Percentiles rank a stretch among this genome's conserved stretches.
phyloP scores from a whole-genome alignment of 2,329 filamentous ascomycete species.

The Didymella exigua region DNA sequence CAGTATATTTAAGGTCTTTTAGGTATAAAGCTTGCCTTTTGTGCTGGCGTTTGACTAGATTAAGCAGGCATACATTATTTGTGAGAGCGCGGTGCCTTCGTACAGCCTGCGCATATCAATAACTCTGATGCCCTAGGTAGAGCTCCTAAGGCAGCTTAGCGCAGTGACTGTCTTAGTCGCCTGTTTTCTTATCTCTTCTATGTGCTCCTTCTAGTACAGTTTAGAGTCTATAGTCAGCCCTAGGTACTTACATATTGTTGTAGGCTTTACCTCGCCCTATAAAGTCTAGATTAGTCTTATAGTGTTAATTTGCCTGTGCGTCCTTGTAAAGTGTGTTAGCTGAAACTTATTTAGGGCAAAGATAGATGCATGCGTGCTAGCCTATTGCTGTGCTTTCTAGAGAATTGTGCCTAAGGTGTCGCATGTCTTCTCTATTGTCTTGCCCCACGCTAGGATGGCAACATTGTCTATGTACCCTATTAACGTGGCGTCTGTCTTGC shows the following conservation, averaged over 20 bases:
- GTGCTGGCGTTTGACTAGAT: too few species aligned
- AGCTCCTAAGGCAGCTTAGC: too few species aligned
- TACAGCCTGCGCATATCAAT: slow-evolving; percentile 32
- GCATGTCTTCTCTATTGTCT: too few species aligned
- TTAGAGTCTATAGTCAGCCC: not conserved
- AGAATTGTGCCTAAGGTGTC: too few species aligned
- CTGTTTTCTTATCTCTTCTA: too few species aligned
- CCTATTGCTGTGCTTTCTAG: slow-evolving; percentile 29
- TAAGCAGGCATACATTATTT: slow-evolving; percentile 40
- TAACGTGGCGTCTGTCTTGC: too few species aligned
- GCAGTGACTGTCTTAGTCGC: too few species aligned
- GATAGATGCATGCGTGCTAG: slow-evolving; percentile 28
- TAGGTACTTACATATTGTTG: slow-evolving; percentile 10
- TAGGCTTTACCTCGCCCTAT: slow-evolving; percentile 24
- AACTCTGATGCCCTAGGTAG: too few species aligned
- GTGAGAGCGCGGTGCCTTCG: slow-evolving; percentile 33
- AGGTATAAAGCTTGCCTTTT: too few species aligned
- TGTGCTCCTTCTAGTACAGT: not conserved
- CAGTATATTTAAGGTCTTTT: too few species aligned
- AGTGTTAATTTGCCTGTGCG: slow-evolving; percentile 17
- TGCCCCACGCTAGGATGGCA: too few species aligned
- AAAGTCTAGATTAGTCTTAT: slow-evolving; percentile 17
- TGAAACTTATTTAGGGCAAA: slow-evolving; percentile 41
- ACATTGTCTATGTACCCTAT: too few species aligned
- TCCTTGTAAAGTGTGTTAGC: slow-evolving; percentile 16